These are phyloP conservation scores for Kokia cookei DNA, from an alignment of 441 rosid genomes.

Conservation along the genomic window DNA sequence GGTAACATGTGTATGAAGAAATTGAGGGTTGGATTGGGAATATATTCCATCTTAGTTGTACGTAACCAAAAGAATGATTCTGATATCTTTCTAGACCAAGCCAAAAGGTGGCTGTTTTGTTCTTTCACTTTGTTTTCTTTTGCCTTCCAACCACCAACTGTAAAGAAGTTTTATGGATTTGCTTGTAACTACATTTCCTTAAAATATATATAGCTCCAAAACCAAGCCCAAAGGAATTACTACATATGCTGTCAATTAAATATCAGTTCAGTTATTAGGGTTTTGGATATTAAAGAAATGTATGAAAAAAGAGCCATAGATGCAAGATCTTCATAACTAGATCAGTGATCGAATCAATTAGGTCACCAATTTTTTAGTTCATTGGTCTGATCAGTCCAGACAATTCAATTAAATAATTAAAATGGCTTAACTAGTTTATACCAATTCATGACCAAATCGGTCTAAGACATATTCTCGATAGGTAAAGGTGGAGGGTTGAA, in stretches of 20 bases:
- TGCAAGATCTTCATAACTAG: no score
- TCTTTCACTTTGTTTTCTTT: background rate
- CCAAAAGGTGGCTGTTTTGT: background rate
- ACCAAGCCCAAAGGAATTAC: background rate
- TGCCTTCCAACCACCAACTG: background rate
- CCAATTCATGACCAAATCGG: no score
- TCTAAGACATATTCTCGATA: no score
- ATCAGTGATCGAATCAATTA: no score
- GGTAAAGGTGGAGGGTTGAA: no score
- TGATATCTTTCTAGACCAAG: background rate
- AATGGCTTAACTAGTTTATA: no score
- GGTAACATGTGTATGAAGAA: background rate
- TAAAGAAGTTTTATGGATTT: background rate
- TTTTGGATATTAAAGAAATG: no score
- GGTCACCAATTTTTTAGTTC: fast-evolving
- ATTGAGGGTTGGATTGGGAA: background rate
- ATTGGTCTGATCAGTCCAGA: no score
- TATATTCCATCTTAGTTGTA: slow-evolving; percentile 3
- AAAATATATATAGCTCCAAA: background rate
- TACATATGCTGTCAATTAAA: no score
- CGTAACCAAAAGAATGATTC: background rate
- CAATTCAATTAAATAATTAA: no score
- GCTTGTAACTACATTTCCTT: background rate
- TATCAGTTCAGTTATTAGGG: no score
- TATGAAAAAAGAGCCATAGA: no score